phyloP scores from a whole-genome alignment of 176 grass and related monocot species.

The Oryza brachyantha region DNA sequence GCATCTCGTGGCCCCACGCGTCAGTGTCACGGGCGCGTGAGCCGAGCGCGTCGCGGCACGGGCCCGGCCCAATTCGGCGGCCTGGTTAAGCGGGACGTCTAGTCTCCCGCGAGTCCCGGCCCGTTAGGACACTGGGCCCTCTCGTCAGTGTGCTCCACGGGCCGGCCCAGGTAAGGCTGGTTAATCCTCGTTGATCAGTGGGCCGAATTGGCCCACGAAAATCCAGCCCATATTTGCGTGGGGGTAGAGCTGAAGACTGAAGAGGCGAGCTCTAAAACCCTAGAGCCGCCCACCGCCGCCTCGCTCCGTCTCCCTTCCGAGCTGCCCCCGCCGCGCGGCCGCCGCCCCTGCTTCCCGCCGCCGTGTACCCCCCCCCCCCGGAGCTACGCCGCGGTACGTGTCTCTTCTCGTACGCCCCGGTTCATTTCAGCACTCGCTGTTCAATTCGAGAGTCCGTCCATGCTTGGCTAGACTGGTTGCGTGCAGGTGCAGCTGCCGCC shows the following conservation, averaged over 20 bases:
- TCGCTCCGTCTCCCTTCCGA: not conserved
- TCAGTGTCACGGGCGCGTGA: not conserved
- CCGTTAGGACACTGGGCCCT: too few relatives aligned
- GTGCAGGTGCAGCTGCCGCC: not conserved
- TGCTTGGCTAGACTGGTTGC: not conserved
- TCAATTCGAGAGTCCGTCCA: not conserved
- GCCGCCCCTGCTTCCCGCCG: not conserved
- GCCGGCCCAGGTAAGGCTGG: too few relatives aligned
- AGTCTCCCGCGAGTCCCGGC: too few relatives aligned
- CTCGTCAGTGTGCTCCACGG: too few relatives aligned
- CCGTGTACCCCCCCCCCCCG: not conserved
- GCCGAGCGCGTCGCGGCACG: too few relatives aligned
- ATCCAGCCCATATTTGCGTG: not conserved
- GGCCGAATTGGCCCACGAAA: too few relatives aligned
- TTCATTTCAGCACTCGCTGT: not conserved
- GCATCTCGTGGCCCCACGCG: not conserved
- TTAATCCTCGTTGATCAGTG: not conserved
- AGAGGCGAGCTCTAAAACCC: not conserved
- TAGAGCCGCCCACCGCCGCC: not conserved
- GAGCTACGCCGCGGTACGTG: not conserved
- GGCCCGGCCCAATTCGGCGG: too few relatives aligned
- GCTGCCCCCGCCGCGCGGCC: not conserved
- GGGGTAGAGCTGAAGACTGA: not conserved
- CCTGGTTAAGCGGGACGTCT: too few relatives aligned
- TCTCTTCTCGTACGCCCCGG: not conserved